Base-by-base conservation (phyloP, 768 basidiomycete species). In the Boletus rufocinnamomeus region DNA sequence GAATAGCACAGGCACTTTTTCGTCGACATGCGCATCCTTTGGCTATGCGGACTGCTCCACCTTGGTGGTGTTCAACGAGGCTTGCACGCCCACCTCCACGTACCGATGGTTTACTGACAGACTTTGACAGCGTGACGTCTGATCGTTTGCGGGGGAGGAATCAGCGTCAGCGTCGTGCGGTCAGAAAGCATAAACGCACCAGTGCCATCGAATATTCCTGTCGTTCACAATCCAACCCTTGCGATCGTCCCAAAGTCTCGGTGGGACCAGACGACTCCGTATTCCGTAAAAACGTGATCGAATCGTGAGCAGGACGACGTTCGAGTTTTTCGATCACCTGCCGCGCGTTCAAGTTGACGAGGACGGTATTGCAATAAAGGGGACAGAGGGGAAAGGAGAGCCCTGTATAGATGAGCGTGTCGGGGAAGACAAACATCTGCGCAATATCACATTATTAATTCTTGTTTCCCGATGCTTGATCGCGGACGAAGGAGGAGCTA, bases 331-430 rank as follows among this genome's bases (percentile, higher is more conserved):
- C 46, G 8, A 67, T 56, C 28, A 69, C 50, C 30, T 52, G 35
- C 11, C 73, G 64, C 7, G 72, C 66, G 44, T 74, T 74, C 52
- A 74, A 48, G 53, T 68, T 75, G 17, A 64, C 66, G 50, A 74
- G 68, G 21, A 75, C 60, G 19, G 70, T 72, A 47, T 69, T 74
- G 38, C 69, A 68, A 38, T 73, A 74, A 7, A 75, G 50, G 1
- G 72, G 68, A 52, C 72, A 69, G 25, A 72, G 54, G 4, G 72
- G 66, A 21, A 70, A 72, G 50, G 71, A 69, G 40, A 75, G 43
- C 11, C 49, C 56, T 30, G 35, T 52, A 9, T 71, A 69, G 34
- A 68, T 47, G 19, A 58, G 50, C 19, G 66, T 68, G 13, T 54
- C 40, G 2, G 62, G 57, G 25, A 66, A 55, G 2, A 8, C 28